Base-by-base conservation (phyloP, 768 basidiomycete genomes). In the Mycena chlorophos region DNA sequence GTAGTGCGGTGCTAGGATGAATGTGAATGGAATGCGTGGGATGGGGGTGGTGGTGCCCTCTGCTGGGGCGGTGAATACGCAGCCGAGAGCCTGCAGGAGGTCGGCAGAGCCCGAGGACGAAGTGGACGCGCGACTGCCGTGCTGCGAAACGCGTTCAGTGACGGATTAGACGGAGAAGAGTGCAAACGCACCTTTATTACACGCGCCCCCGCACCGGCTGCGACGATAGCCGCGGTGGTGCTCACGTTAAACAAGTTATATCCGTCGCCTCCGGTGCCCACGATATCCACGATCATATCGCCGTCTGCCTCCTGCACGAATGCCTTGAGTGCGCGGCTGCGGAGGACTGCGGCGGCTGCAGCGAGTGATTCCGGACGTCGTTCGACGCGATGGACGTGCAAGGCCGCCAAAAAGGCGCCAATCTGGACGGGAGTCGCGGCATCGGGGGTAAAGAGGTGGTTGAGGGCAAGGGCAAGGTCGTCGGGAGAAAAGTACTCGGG, bases 161-260 rank as follows among this genome's bases (percentile, higher is more conserved):
- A 56, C 34, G 56, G 42, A 58, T 38, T 22, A 55, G n/a, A 56
- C 51, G 57, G 39, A 22, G 27, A 51, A 14, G 23, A 52, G 45
- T 17, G 60, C 8, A 51, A 52, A 63, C 80, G 57, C 65, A 91
- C 94, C 78, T 99, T 98, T 69, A 93, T 84, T 2, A 99, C 94
- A 29, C 94, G 80, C 0, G 91, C 91, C 4, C 96, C 96, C 5
- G 94, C 91, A 14, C 95, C 96, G 22, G 94, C 94, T 26, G 95
- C 96, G 19, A 98, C 91, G 57, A 99, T 82, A 1, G 83, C 95
- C 2, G 96, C 95, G 2, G 92, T 88, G 1, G 96, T 98, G 68
- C 93, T 95, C 50, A 98, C 95, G 68, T 98, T 98, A 81, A 94
- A 98, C 0, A 95, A 87, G 66, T 98, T 91, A 71, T 94, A 85